Conservation (phyloP, 176 grass and related monocot species). For the Oropetium thomaeum region DNA sequence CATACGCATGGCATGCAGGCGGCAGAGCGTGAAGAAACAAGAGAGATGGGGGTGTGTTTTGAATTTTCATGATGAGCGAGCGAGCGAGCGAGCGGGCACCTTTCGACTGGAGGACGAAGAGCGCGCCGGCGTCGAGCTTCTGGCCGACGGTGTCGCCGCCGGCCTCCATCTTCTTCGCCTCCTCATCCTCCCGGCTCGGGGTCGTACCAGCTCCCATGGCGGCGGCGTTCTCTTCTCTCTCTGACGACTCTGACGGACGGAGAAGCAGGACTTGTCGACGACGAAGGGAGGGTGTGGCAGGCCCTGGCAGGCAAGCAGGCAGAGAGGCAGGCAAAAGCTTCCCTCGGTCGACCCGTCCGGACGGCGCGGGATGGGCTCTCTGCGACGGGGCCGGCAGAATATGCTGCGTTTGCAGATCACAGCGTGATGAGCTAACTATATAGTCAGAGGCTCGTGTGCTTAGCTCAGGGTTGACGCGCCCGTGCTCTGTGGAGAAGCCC, state of each 20-base stretch:
- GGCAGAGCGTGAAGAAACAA: background rate
- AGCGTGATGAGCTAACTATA: background rate
- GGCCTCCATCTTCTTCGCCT: slow-evolving; percentile 53
- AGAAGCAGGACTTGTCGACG: background rate
- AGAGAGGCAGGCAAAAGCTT: too few species aligned
- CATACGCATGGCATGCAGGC: background rate
- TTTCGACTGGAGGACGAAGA: slow-evolving; percentile 93
- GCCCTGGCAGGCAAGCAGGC: background rate
- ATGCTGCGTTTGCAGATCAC: background rate
- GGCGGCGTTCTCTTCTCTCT: background rate
- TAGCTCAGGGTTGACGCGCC: too few species aligned
- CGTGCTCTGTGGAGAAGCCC: background rate
- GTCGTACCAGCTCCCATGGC: slow-evolving; percentile 30
- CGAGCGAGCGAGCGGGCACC: too few species aligned
- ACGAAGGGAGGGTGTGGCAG: background rate
- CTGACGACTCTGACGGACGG: too few species aligned
- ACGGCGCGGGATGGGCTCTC: background rate
- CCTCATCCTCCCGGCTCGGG: slow-evolving; percentile 37
- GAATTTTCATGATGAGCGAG: too few species aligned
- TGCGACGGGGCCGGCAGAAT: background rate
- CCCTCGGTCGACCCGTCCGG: too few species aligned
- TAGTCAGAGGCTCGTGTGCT: background rate
- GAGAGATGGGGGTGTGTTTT: too few species aligned
- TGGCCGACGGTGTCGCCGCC: slow-evolving; percentile 35
- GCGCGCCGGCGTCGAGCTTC: slow-evolving; percentile 86